Percentiles rank a stretch among this genome's conserved stretches.
Conservation (phyloP, 495 filamentous ascomycete species). For the Parachaetomium inaequale region DNA sequence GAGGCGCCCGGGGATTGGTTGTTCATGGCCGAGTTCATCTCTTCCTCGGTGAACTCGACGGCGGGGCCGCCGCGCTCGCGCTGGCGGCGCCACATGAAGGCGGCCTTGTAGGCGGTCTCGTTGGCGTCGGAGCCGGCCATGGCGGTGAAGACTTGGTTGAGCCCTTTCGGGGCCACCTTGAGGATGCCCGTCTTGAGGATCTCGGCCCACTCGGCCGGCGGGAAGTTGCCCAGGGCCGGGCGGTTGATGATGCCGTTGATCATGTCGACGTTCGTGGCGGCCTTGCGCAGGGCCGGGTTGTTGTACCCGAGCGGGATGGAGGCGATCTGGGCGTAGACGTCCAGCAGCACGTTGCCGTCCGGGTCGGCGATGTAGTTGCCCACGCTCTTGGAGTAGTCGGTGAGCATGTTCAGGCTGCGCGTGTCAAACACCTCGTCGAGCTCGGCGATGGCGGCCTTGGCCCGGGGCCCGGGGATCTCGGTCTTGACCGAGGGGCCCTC, state of each 20-base stretch:
- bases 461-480: constrained; percentile 78
- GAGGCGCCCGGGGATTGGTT: constrained; percentile 84
- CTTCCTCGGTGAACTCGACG: constrained; percentile 80
- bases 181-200: constrained; percentile 86
- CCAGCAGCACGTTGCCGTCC: constrained; percentile 77
- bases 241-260: constrained; percentile 82
- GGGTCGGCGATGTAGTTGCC: constrained; percentile 82
- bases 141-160: constrained; percentile 95
- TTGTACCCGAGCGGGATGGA: constrained; percentile 97
- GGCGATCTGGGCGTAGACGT: constrained; percentile 94
- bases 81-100: constrained; percentile 95
- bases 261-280: constrained; percentile 75
- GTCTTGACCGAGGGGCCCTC: constrained; percentile 67
- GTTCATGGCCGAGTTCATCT: constrained; percentile 73
- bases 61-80: constrained; percentile 77
- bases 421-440: constrained; percentile 90
- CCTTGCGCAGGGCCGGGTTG: constrained; percentile 74
- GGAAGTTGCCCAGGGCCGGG: constrained; percentile 95
- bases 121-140: constrained; percentile 96
- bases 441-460: constrained; percentile 56
- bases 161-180: constrained; percentile 81
- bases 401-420: constrained; percentile 86
- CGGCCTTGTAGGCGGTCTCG: constrained; percentile 98
- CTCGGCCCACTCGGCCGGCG: constrained; percentile 80
- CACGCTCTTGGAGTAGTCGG: constrained; percentile 71